Conservation (phyloP, 1,284 basidiomycete genomes). For the Trametes pubescens region DNA sequence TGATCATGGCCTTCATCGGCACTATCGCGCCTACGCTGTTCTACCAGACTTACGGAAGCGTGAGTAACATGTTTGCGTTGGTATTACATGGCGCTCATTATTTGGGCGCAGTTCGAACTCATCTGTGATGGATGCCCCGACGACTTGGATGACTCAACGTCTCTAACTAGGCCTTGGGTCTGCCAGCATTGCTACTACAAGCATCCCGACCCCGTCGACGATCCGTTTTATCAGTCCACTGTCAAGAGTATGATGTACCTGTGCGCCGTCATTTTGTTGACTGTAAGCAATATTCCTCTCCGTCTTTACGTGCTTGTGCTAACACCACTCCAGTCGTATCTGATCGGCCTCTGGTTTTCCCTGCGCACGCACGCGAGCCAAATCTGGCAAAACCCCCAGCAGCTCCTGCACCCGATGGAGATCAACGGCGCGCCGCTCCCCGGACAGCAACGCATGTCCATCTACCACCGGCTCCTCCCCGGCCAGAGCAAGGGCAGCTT, state of each 20-base stretch:
- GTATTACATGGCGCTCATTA: slow-evolving; percentile 4
- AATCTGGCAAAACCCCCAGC: slow-evolving; percentile 99
- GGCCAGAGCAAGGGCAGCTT: slow-evolving; percentile 39
- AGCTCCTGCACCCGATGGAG: slow-evolving; percentile 77
- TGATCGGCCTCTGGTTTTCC: slow-evolving; percentile 98
- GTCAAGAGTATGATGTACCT: slow-evolving; percentile 96
- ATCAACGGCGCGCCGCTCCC: slow-evolving; percentile 47
- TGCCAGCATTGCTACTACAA: slow-evolving; percentile 96
- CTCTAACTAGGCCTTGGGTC: slow-evolving; percentile 68
- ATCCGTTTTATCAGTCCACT: slow-evolving; percentile 96
- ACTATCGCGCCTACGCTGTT: slow-evolving; percentile 96
- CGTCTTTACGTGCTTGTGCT: slow-evolving; percentile 14
- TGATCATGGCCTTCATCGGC: slow-evolving; percentile 99
- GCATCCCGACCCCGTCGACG: slow-evolving; percentile 90
- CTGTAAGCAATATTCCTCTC: slow-evolving; percentile 66
- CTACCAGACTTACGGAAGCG: slow-evolving; percentile 98
- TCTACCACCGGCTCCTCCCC: slow-evolving; percentile 76
- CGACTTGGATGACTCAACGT: slow-evolving; percentile 34
- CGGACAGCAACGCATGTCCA: slow-evolving; percentile 66
- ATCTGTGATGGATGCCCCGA: slow-evolving; percentile 91
- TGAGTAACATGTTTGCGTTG: slow-evolving; percentile 53
- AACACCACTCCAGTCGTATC: slow-evolving; percentile 77
- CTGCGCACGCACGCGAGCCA: slow-evolving; percentile 97
- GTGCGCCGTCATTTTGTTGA: slow-evolving; percentile 88
- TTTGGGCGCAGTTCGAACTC: slow-evolving; percentile 81